phyloP scores from a whole-genome alignment of 495 filamentous ascomycete genomes.

The Gamarada debralockiae region DNA sequence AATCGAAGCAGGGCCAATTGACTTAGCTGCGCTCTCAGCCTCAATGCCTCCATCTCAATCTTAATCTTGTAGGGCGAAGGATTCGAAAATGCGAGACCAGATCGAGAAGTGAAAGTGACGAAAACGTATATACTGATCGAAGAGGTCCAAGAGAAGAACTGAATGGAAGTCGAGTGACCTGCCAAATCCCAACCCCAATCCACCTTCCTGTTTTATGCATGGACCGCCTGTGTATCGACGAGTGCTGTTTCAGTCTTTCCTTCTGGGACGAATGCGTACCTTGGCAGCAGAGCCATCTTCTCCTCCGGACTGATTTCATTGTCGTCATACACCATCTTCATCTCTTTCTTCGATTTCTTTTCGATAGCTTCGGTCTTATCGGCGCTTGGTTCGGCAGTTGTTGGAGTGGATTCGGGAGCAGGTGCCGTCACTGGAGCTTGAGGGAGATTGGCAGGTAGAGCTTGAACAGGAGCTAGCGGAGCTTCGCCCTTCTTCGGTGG shows the following conservation, averaged over 20 bases:
- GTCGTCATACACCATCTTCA: constrained; percentile 77
- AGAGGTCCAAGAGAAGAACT: constrained; percentile 10
- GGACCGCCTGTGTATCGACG: constrained; percentile 20
- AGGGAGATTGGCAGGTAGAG: constrained; percentile 18
- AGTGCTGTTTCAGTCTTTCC: constrained; percentile 28
- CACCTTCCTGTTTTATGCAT: constrained; percentile 8
- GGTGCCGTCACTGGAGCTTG: constrained; percentile 24
- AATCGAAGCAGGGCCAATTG: constrained; percentile 7
- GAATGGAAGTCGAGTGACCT: constrained; percentile 16
- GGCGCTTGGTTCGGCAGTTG: no score
- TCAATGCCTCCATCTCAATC: constrained; percentile 3
- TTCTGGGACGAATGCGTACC: constrained; percentile 68
- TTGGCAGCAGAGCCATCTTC: constrained; percentile 73
- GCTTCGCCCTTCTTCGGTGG: constrained; percentile 44
- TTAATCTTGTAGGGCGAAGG: background rate
- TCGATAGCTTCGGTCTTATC: constrained; percentile 20
- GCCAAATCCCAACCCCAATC: constrained; percentile 1
- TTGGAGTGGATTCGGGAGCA: constrained; percentile 17
- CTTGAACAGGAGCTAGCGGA: constrained; percentile 19
- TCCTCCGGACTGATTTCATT: constrained; percentile 80
- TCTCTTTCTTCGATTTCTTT: constrained; percentile 69
- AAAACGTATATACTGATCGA: background rate
- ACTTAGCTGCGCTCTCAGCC: constrained; percentile 20
- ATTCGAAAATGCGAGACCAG: background rate
- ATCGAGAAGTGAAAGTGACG: background rate